Percentiles rank a stretch among this genome's conserved stretches.
phyloP scores from a whole-genome alignment of 192 early-diverging fungal genomes.

The Phycomyces nitens region DNA sequence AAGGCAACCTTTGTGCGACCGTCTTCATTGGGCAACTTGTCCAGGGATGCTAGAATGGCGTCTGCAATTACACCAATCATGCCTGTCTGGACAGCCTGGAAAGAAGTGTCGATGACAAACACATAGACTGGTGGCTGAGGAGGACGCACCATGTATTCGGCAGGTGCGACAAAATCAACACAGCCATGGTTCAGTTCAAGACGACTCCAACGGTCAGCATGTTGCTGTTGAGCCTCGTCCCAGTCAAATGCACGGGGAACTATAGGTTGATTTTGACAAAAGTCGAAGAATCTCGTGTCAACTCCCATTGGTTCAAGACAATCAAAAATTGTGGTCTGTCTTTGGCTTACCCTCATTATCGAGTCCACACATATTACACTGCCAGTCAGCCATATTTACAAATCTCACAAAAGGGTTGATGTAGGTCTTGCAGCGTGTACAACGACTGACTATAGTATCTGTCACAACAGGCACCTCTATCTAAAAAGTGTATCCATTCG shows the following conservation, averaged over 20 bases:
- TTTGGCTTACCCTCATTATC: constrained; percentile 68
- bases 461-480: constrained; percentile 39
- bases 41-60: constrained; percentile 69
- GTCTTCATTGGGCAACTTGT: constrained; percentile 42
- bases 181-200: constrained; percentile 87
- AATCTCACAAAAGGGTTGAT: constrained; percentile 91
- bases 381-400: constrained; percentile 83
- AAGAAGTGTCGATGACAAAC: constrained; percentile 94
- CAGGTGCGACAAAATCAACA: constrained; percentile 83
- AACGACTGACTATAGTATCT: constrained; percentile 78
- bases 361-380: constrained; percentile 90
- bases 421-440: constrained; percentile 90
- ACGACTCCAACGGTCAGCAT: constrained; percentile 72
- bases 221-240: constrained; percentile 80
- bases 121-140: constrained; percentile 77
- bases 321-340: too few species aligned
- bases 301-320: background rate
- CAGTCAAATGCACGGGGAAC: constrained; percentile 71
- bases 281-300: background rate
- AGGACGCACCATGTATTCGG: constrained; percentile 63
- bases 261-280: background rate
- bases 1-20: constrained; percentile 72
- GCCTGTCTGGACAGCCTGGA: constrained; percentile 80
- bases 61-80: constrained; percentile 65
- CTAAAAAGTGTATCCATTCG: background rate